A percentile compares a stretch with the other conserved stretches of the same genome.
Evolutionary conservation across 345 rosid species (phyloP).

Genomic region (Boechera retrofracta): DNA sequence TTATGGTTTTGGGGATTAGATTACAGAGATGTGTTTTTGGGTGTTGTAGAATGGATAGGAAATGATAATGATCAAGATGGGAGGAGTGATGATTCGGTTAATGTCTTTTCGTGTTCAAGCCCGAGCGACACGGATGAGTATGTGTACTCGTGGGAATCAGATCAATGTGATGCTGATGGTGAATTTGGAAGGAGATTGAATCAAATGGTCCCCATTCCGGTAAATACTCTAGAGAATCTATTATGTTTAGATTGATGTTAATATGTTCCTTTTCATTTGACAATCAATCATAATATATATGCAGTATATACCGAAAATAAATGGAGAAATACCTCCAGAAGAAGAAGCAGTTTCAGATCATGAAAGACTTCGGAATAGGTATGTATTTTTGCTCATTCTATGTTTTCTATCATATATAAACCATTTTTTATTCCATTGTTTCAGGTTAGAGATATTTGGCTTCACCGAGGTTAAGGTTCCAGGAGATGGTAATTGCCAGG

Average conservation of each 20-base stretch:
- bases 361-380: conserved; percentile 87
- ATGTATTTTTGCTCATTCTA: conserved; percentile 13
- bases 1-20: conserved; percentile 7
- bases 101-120: conserved; percentile 63
- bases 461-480: conserved; percentile 45
- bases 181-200: conserved; percentile 84
- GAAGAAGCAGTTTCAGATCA: conserved; percentile 97
- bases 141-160: conserved; percentile 67
- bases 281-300: neutral
- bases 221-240: conserved; percentile 43
- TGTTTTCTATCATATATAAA: neutral
- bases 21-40: conserved; percentile 26
- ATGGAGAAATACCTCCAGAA: conserved; percentile 91
- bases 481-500: conserved; percentile 52
- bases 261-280: neutral
- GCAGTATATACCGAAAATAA: conserved; percentile 92
- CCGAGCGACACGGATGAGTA: conserved; percentile 66
- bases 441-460: conserved; percentile 45
- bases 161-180: conserved; percentile 62
- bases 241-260: neutral
- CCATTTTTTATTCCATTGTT: conserved; percentile 21
- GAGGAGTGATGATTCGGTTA: conserved; percentile 56
- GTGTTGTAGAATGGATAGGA: conserved; percentile 53
- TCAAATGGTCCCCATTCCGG: conserved; percentile 83
- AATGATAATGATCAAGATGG: conserved; percentile 60